Percentiles rank a stretch among this genome's conserved stretches.
Conservation (phyloP, 305 asterid genomes). For the Solanum hybrid region DNA sequence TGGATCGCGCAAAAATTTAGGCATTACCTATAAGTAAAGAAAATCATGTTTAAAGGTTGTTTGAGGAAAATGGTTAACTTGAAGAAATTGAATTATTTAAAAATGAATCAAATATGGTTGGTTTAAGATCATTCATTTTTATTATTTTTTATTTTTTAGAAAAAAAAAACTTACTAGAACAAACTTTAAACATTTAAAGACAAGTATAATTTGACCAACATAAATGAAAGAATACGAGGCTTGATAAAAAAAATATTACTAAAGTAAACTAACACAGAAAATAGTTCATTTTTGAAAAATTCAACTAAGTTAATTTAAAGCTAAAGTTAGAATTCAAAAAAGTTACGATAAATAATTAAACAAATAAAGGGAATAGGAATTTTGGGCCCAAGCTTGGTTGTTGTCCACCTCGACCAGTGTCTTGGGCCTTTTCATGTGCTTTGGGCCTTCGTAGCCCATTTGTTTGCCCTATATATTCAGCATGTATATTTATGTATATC, state of each 20-base stretch:
- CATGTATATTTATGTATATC: neutral
- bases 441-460: neutral
- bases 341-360: too few species aligned
- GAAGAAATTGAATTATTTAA: neutral
- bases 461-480: neutral
- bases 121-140: neutral
- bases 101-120: neutral
- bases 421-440: neutral
- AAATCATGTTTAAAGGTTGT: neutral
- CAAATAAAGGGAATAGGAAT: neutral
- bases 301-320: neutral
- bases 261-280: neutral
- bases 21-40: too few species aligned
- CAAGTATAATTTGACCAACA: neutral
- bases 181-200: neutral
- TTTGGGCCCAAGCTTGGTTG: neutral
- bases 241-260: neutral
- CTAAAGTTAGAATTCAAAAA: neutral
- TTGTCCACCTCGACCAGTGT: neutral
- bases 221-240: neutral
- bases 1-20: too few species aligned
- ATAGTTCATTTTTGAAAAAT: neutral
- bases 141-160: neutral
- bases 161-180: neutral
- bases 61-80: neutral